Percentiles rank a stretch among this genome's conserved stretches.
phyloP scores from a whole-genome alignment of 1,284 basidiomycete genomes.

The Ustilago tritici region DNA sequence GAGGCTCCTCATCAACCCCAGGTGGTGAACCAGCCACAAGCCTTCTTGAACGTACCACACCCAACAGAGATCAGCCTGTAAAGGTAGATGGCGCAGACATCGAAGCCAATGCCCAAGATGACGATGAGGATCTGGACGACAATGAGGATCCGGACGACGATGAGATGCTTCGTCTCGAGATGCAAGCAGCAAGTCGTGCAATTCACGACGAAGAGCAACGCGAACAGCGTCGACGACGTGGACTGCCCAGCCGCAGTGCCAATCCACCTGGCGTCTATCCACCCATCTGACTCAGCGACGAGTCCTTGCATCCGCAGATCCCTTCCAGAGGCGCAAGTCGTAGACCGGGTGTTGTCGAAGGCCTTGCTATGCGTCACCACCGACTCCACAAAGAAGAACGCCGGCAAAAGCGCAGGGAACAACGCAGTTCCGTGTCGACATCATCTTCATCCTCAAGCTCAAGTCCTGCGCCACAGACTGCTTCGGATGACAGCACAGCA shows the following conservation, averaged over 20 bases:
- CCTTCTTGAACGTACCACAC: slow-evolving; percentile 9
- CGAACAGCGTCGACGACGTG: slow-evolving; percentile 4
- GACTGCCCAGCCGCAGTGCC: not conserved
- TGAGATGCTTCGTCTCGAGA: slow-evolving; percentile 24
- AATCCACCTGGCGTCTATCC: slow-evolving; percentile 26
- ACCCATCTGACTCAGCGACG: slow-evolving; percentile 39
- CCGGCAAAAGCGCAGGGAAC: slow-evolving; percentile 21
- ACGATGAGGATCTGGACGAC: not conserved
- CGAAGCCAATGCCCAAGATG: not conserved
- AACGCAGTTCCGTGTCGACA: slow-evolving; percentile 26
- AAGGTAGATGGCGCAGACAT: not conserved
- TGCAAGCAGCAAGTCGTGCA: slow-evolving; percentile 29
- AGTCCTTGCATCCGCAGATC: slow-evolving; percentile 12
- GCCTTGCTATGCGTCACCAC: slow-evolving; percentile 47
- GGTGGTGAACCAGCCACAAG: not conserved
- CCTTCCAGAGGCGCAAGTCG: slow-evolving; percentile 20
- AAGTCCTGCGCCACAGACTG: not conserved
- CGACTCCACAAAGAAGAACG: slow-evolving; percentile 31
- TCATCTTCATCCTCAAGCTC: slow-evolving; percentile 22
- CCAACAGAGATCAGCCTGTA: slow-evolving; percentile 2
- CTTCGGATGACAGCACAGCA: slow-evolving; percentile 1
- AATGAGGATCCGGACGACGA: slow-evolving; percentile 18
- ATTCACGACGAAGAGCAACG: slow-evolving; percentile 32
- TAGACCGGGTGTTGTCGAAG: slow-evolving; percentile 45
- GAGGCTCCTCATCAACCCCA: slow-evolving; percentile 14